These are phyloP conservation scores for Platismatia glauca DNA, from an alignment of 495 filamentous ascomycete species.

Conservation along the genomic window DNA sequence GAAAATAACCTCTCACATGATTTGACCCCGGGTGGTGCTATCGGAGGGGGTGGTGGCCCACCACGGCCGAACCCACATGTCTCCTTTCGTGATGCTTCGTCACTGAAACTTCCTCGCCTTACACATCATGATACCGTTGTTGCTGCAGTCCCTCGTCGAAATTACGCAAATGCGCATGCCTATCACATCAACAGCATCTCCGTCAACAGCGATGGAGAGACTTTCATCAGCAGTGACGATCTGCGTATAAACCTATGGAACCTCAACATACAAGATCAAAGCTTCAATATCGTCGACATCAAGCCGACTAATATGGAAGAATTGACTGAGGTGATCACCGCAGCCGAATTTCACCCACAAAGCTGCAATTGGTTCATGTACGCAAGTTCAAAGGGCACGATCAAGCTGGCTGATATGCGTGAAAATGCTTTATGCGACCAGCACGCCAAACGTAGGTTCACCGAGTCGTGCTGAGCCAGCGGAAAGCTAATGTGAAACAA, in stretches of 20 bases:
- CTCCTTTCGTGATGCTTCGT: conserved; percentile 69
- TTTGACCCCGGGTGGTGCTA: conserved; percentile 67
- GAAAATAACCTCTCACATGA: conserved; percentile 98
- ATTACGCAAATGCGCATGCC: conserved; percentile 95
- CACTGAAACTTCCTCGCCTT: conserved; percentile 85
- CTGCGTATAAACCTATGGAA: conserved; percentile 98
- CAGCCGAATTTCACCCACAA: conserved; percentile 91
- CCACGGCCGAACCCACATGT: conserved; percentile 56
- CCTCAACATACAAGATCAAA: conserved; percentile 97
- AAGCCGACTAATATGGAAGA: conserved; percentile 99
- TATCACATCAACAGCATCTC: conserved; percentile 99
- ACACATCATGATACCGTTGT: conserved; percentile 99
- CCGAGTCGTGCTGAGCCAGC: not conserved
- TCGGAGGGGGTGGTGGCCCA: conserved; percentile 65
- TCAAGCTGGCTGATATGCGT: conserved; percentile 97
- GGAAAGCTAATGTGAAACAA: conserved; percentile 1
- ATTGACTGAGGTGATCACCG: conserved; percentile 96
- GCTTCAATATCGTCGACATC: conserved; percentile 99
- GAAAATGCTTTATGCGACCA: conserved; percentile 92
- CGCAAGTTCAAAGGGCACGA: conserved; percentile 96
- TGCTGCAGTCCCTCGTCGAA: conserved; percentile 87
- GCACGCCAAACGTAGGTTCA: conserved; percentile 78
- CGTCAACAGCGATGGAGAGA: conserved; percentile 98
- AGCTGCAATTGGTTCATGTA: conserved; percentile 99
- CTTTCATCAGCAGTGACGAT: conserved; percentile 97